A percentile compares a stretch with the other conserved stretches of the same genome.
Conservation (phyloP, 2,329 filamentous ascomycete genomes). For the Lecanosticta acicola region DNA sequence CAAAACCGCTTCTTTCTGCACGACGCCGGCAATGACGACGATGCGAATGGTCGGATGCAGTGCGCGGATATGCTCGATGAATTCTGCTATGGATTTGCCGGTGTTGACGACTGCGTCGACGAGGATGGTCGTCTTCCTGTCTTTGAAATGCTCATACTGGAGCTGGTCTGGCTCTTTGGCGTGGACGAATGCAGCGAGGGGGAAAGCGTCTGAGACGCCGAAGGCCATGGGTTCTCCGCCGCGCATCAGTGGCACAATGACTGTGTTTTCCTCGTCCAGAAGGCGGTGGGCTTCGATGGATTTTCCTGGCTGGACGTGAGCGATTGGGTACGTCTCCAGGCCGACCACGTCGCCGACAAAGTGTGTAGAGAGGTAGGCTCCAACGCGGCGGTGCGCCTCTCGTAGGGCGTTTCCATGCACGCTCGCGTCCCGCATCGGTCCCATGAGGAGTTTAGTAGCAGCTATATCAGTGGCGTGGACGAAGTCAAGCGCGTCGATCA, state of each 20-base stretch:
- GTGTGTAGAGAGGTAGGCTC: slow-evolving; percentile 50
- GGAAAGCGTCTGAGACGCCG: slow-evolving; percentile 52
- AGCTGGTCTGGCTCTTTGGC: slow-evolving; percentile 41
- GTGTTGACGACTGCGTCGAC: slow-evolving; percentile 60
- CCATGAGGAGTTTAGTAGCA: slow-evolving; percentile 49
- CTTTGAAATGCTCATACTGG: slow-evolving; percentile 37
- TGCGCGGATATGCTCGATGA: slow-evolving; percentile 44
- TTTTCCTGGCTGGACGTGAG: slow-evolving; percentile 48
- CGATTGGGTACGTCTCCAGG: slow-evolving; percentile 45
- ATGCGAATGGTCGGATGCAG: slow-evolving; percentile 41
- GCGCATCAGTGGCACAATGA: slow-evolving; percentile 58
- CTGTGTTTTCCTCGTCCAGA: slow-evolving; percentile 43
- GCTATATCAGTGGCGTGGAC: too few species aligned
- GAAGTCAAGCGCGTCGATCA: too few species aligned
- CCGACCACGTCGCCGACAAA: slow-evolving; percentile 47
- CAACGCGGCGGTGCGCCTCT: slow-evolving; percentile 46
- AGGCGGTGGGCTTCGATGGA: slow-evolving; percentile 44
- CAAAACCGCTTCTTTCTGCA: slow-evolving; percentile 39
- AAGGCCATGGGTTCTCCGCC: slow-evolving; percentile 58
- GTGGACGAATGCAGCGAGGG: slow-evolving; percentile 49
- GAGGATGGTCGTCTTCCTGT: slow-evolving; percentile 43
- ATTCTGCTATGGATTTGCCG: slow-evolving; percentile 47
- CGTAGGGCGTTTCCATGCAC: slow-evolving; percentile 44
- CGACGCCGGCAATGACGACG: slow-evolving; percentile 51
- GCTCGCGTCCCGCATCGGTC: slow-evolving; percentile 48